phyloP scores from a whole-genome alignment of 495 filamentous ascomycete genomes.

The Penicillium flavigenum region DNA sequence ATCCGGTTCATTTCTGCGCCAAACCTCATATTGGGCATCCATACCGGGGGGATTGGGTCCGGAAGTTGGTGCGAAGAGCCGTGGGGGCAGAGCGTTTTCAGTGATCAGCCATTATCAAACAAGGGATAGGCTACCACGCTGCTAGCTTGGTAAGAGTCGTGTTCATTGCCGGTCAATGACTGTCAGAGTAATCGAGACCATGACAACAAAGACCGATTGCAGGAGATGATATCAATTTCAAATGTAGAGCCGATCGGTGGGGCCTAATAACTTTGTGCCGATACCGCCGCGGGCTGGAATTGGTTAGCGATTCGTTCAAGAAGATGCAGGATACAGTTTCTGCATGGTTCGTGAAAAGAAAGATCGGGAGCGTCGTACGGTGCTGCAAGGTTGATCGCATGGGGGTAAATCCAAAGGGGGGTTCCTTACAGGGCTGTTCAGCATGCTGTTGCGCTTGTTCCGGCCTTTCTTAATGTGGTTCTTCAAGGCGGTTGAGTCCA shows the following conservation, averaged over 20 bases:
- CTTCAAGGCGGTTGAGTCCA: slow-evolving; percentile 96
- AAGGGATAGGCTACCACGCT: not conserved
- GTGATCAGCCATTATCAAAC: slow-evolving; percentile 1
- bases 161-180: slow-evolving; percentile 13
- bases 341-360: slow-evolving; percentile 1
- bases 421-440: slow-evolving; percentile 83
- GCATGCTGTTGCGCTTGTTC: slow-evolving; percentile 84
- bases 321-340: not conserved
- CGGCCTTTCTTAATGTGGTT: slow-evolving; percentile 98
- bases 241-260: slow-evolving; percentile 21
- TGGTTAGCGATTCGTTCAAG: slow-evolving; percentile 24
- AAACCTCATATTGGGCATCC: slow-evolving; percentile 6
- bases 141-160: slow-evolving; percentile 2
- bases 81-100: not conserved
- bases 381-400: slow-evolving; percentile 23
- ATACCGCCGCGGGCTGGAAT: slow-evolving; percentile 46
- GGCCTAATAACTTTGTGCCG: slow-evolving; percentile 48
- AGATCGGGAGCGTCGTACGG: slow-evolving; percentile 32
- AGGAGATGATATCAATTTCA: slow-evolving; percentile 20
- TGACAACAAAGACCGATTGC: slow-evolving; percentile 18
- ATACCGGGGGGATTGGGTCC: slow-evolving; percentile 6
- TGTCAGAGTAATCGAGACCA: slow-evolving; percentile 19
- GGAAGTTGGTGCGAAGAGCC: slow-evolving; percentile 7
- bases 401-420: slow-evolving; percentile 28
- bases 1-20: slow-evolving; percentile 7